Base-by-base conservation (phyloP, 2,329 filamentous ascomycete genomes). In the Aspergillus spinulosporus region DNA sequence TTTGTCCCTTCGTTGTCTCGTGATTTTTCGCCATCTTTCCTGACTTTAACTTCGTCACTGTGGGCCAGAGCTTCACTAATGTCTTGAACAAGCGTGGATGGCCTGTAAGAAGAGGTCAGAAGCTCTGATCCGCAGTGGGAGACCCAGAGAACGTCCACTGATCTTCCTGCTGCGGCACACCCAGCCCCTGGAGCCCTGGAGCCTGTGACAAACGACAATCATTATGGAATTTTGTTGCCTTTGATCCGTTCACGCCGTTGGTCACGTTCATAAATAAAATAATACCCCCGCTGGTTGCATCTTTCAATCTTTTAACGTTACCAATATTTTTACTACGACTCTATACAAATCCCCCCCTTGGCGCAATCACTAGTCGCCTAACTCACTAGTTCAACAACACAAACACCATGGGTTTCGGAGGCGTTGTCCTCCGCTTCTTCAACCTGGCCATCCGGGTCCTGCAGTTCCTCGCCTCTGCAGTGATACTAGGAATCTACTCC, bases 401-500 rank as follows among this genome's bases (percentile, higher is more conserved):
- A 47, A 36, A 51, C 45, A 39, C 55, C 69, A 89, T 88, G 86
- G 83, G 80, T 60, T 78, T 79, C 60, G 74, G 77, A 44, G 84
- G 85, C 61, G 72, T 86, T 59, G 79, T 84, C 65, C 84, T 96
- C 65, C 90, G 90, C 67, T 75, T 83, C 52, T 74, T 82, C 46
- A 88, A 90, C 68, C 88, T 88, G 71, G 80, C 87, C 71, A 78
- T 95, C 67, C 89, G 93, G 64, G 76, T 82, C 62, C 75, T 96
- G 55, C 84, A 90, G 67, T 88, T 96, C 73, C 80, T 84, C 69
- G 89, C 85, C 72, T 81, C 88, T 6, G 85, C 82, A 57, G 81
- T 96, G 63, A 83, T 93, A 59, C 83, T 97, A 59, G 88, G 83
- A 63, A 83, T 94, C 67, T 92, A 88, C 80, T 87, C 86, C 49